phyloP scores from a whole-genome alignment of 2,329 filamentous ascomycete genomes.

The Talaromyces sp. region DNA sequence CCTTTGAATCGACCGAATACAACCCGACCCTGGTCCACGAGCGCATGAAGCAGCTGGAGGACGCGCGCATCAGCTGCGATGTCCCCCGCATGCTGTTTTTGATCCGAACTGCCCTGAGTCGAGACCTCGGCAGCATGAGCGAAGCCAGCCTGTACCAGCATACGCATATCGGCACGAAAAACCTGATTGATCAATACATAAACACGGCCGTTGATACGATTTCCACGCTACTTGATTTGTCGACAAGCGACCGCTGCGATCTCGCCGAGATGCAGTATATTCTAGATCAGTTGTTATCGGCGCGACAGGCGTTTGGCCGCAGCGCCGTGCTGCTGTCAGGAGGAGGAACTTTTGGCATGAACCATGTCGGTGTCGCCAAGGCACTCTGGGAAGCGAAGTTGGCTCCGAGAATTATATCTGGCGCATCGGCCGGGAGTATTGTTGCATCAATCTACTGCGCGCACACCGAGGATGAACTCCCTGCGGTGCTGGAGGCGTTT shows the following conservation, averaged over 20 bases:
- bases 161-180: constrained; percentile 80
- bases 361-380: constrained; percentile 83
- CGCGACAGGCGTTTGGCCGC: constrained; percentile 77
- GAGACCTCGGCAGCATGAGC: constrained; percentile 81
- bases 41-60: constrained; percentile 68
- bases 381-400: constrained; percentile 68
- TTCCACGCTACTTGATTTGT: constrained; percentile 61
- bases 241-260: constrained; percentile 45
- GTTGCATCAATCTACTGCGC: constrained; percentile 76
- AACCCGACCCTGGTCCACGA: constrained; percentile 63
- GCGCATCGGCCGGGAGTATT: constrained; percentile 81
- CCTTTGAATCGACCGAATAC: constrained; percentile 64
- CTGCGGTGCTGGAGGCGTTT: constrained; percentile 62
- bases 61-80: constrained; percentile 67
- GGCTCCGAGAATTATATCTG: constrained; percentile 80
- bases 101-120: constrained; percentile 71
- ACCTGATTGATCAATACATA: constrained; percentile 81
- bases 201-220: constrained; percentile 72
- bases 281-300: constrained; percentile 64
- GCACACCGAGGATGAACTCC: constrained; percentile 72
- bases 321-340: constrained; percentile 79
- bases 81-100: constrained; percentile 72
- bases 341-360: constrained; percentile 86
- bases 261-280: constrained; percentile 56
- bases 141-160: constrained; percentile 77